Evolutionary conservation across 2,329 filamentous ascomycete genomes (phyloP).

Genomic region (Aspergillus bombycis): DNA sequence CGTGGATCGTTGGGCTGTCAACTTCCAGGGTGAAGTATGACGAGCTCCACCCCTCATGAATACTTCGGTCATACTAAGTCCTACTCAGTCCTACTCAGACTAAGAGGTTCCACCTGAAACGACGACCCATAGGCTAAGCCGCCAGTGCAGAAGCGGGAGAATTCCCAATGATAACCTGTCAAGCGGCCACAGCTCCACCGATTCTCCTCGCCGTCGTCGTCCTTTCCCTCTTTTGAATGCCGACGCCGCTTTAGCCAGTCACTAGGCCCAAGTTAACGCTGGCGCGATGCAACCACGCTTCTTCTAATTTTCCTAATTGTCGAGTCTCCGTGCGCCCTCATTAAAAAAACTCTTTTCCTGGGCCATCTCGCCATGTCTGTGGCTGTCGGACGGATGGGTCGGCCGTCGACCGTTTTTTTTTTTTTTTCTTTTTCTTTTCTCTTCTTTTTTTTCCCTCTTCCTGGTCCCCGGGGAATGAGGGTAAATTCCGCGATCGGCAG

Average conservation of each 20-base stretch:
- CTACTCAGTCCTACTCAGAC: too few relatives aligned
- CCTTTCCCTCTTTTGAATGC: not conserved
- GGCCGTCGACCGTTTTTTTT: not conserved
- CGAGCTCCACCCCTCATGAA: not conserved
- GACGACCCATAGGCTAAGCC: not conserved
- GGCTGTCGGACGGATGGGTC: not conserved
- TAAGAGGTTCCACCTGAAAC: not conserved
- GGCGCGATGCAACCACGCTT: conserved; percentile 1
- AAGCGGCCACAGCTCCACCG: not conserved
- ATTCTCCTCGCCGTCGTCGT: not conserved
- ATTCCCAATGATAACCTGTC: not conserved
- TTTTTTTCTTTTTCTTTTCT: too few relatives aligned
- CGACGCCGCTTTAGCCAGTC: not conserved
- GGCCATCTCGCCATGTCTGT: not conserved
- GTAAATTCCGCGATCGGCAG: not conserved
- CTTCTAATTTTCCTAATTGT: not conserved
- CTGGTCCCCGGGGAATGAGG: not conserved
- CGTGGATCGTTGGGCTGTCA: too few relatives aligned
- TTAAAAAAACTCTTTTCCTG: not conserved
- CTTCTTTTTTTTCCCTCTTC: not conserved
- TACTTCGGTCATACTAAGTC: not conserved
- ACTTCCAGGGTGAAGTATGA: not conserved
- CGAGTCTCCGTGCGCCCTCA: not conserved
- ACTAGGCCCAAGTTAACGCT: not conserved
- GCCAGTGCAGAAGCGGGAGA: not conserved